Percentiles rank a stretch among this genome's conserved stretches.
Evolutionary conservation across 306 rosid species (phyloP).

Genomic region (Citrullus colocynthis): DNA sequence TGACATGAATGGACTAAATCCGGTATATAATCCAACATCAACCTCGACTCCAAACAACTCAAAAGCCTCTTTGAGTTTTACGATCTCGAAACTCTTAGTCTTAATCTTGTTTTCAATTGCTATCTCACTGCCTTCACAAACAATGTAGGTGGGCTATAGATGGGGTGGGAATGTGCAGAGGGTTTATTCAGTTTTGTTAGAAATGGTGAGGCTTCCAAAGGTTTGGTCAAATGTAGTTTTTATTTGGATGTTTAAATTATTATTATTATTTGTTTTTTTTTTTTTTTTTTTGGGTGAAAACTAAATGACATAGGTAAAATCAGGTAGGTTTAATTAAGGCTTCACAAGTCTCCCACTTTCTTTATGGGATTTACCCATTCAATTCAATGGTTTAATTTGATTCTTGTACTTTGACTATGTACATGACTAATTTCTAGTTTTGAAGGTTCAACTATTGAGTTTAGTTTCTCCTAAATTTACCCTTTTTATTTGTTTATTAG

Average conservation of each 20-base stretch:
- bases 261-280: no score
- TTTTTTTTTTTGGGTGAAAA: not conserved
- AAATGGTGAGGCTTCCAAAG: slow-evolving; percentile 19
- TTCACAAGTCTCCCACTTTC: not conserved
- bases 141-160: slow-evolving; percentile 5
- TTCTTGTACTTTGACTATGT: not conserved
- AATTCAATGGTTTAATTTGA: not conserved
- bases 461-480: not conserved
- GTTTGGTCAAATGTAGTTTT: slow-evolving; percentile 20
- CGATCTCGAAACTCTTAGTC: slow-evolving; percentile 7
- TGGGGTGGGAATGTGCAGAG: not conserved
- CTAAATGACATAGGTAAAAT: not conserved
- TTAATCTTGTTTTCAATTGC: slow-evolving; percentile 13
- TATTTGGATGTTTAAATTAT: not conserved
- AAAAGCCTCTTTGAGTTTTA: not conserved
- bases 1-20: slow-evolving; percentile 16
- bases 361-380: not conserved
- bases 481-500: not conserved
- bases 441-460: not conserved
- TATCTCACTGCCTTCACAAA: slow-evolving; percentile 14
- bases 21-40: slow-evolving; percentile 30
- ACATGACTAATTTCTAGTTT: not conserved
- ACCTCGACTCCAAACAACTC: slow-evolving; percentile 14
- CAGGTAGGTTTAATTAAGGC: not conserved
- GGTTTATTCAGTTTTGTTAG: slow-evolving; percentile 59